Evolutionary conservation across 352 stramenopile species (phyloP).

Genomic region (Pythium rhizo-oryzae): DNA sequence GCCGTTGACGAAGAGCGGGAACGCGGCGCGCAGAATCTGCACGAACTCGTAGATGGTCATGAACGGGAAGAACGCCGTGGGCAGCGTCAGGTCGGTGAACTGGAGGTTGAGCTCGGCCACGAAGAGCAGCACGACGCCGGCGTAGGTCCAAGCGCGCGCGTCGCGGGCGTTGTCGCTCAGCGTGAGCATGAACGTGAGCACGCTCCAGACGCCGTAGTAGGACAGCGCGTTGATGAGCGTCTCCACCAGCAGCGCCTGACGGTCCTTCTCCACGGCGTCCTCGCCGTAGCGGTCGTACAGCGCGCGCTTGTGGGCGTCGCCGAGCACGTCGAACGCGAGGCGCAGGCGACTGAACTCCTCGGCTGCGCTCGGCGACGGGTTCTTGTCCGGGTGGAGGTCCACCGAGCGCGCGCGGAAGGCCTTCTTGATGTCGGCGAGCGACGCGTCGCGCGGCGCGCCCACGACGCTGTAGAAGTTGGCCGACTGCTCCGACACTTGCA

Average conservation of each 20-base stretch:
- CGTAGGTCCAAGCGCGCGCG: constrained; percentile 94
- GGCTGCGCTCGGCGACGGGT: constrained; percentile 89
- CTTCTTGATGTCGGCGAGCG: constrained; percentile 95
- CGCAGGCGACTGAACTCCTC: constrained; percentile 95
- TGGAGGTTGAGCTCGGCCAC: constrained; percentile 94
- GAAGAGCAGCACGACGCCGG: constrained; percentile 93
- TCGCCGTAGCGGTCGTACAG: constrained; percentile 97
- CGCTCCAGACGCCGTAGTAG: constrained; percentile 96
- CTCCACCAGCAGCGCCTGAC: constrained; percentile 89
- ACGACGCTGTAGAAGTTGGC: constrained; percentile 96
- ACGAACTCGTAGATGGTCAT: constrained; percentile 93
- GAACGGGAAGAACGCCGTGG: constrained; percentile 66
- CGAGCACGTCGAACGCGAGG: constrained; percentile 92
- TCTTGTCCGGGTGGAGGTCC: constrained; percentile 98
- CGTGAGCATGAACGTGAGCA: constrained; percentile 96
- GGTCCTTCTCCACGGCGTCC: constrained; percentile 86
- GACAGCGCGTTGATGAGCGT: constrained; percentile 91
- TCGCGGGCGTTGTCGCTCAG: constrained; percentile 89
- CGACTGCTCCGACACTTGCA: constrained; percentile 91
- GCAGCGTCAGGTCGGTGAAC: constrained; percentile 60
- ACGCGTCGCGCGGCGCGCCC: constrained; percentile 87
- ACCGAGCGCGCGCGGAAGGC: constrained; percentile 96
- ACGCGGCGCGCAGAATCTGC: constrained; percentile 91
- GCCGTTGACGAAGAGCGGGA: constrained; percentile 97
- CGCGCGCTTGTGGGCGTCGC: constrained; percentile 92